These are phyloP conservation scores for Globisporangium splendens DNA, from an alignment of 352 stramenopile species.

Conservation along the genomic window DNA sequence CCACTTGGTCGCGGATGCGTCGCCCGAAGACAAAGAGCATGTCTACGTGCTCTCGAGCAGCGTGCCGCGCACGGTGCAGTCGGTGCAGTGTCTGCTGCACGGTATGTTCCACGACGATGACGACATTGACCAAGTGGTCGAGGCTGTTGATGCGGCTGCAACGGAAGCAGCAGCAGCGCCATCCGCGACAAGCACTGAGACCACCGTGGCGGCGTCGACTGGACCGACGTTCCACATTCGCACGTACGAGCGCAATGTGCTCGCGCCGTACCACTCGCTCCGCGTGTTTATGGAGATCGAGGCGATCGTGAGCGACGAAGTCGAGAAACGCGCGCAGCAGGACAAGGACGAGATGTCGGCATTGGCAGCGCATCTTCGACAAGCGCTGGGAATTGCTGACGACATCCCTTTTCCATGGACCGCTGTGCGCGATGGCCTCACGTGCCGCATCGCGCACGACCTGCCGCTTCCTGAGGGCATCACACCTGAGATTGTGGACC, in stretches of 20 bases:
- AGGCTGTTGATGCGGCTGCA: neutral
- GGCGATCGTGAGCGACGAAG: constrained; percentile 52
- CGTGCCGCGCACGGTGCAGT: constrained; percentile 72
- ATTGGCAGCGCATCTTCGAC: constrained; percentile 30
- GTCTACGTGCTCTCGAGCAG: constrained; percentile 80
- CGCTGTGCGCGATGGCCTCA: constrained; percentile 62
- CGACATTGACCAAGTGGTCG: neutral
- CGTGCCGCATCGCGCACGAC: constrained; percentile 55
- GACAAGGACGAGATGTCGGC: constrained; percentile 34
- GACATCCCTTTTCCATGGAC: constrained; percentile 67
- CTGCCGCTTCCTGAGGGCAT: constrained; percentile 68
- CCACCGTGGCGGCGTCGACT: neutral
- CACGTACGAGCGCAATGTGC: constrained; percentile 62
- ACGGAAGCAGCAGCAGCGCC: constrained; percentile 1
- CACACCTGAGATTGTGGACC: constrained; percentile 48
- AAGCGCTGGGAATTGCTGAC: constrained; percentile 40
- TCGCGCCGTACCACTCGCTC: constrained; percentile 55
- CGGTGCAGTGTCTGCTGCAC: constrained; percentile 66
- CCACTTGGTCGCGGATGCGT: constrained; percentile 22
- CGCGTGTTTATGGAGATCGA: constrained; percentile 77
- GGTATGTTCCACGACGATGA: constrained; percentile 59
- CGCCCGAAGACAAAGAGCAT: constrained; percentile 31
- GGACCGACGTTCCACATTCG: constrained; percentile 49
- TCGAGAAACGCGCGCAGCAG: constrained; percentile 20
- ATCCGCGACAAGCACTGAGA: neutral